These are phyloP conservation scores for Rhododendron molle DNA, from an alignment of 148 eudicot genomes.

Conservation along the genomic window DNA sequence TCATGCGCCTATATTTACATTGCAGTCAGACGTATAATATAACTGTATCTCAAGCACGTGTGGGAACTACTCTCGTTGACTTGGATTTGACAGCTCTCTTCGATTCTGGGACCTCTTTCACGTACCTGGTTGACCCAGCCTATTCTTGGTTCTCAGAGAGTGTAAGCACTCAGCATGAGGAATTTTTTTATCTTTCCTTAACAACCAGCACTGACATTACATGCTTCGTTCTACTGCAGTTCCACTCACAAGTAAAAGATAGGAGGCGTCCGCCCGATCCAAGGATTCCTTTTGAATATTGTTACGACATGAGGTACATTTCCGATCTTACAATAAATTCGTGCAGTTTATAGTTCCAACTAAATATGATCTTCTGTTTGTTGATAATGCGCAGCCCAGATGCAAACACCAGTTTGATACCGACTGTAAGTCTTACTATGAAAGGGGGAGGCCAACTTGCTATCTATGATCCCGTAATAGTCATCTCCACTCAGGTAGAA, in stretches of 20 bases:
- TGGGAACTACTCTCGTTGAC: conserved; percentile 52
- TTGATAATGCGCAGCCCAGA: conserved; percentile 46
- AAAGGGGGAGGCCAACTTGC: conserved; percentile 54
- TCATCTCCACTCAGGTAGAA: conserved; percentile 66
- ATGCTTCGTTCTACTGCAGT: conserved; percentile 2
- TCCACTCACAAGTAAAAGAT: conserved; percentile 52
- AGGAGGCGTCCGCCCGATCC: conserved; percentile 41
- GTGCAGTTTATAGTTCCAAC: background rate
- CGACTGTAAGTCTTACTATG: conserved; percentile 65
- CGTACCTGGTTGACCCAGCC: conserved; percentile 68
- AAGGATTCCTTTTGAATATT: conserved; percentile 65
- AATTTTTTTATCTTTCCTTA: background rate
- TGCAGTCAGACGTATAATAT: conserved; percentile 77
- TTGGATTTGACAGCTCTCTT: conserved; percentile 66
- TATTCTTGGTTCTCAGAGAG: conserved; percentile 28
- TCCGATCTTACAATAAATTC: background rate
- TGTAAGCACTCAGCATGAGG: conserved; percentile 13
- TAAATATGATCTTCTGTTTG: conserved; percentile 11
- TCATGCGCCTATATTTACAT: conserved; percentile 8
- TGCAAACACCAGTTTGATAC: conserved; percentile 61
- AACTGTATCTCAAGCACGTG: conserved; percentile 57
- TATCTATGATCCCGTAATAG: conserved; percentile 70
- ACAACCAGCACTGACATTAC: background rate
- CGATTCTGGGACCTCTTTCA: conserved; percentile 92
- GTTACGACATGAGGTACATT: conserved; percentile 65